Conservation (phyloP, 2,329 filamentous ascomycete species). For the Elsinoe fawcettii region DNA sequence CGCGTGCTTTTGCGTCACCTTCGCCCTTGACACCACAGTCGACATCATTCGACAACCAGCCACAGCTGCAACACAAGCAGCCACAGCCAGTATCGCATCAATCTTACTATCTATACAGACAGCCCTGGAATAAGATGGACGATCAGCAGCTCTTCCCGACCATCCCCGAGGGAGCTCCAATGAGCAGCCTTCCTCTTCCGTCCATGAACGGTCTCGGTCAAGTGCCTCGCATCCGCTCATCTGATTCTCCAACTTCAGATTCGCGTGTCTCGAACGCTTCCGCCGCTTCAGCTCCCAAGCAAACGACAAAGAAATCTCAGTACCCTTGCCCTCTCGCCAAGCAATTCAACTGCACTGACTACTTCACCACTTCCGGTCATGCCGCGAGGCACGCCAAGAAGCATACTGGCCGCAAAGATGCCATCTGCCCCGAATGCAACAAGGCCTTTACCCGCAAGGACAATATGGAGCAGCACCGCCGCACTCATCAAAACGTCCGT, state of each 20-base stretch:
- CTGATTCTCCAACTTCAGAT: slow-evolving; percentile 47
- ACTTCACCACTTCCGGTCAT: slow-evolving; percentile 76
- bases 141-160: slow-evolving; percentile 31
- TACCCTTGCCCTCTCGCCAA: slow-evolving; percentile 69
- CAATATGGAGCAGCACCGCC: slow-evolving; percentile 81
- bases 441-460: slow-evolving; percentile 76
- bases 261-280: slow-evolving; percentile 34
- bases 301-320: slow-evolving; percentile 51
- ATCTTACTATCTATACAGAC: slow-evolving; percentile 18
- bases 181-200: slow-evolving; percentile 23
- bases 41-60: slow-evolving; percentile 24
- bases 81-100: slow-evolving; percentile 19
- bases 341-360: slow-evolving; percentile 64
- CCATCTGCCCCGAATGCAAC: slow-evolving; percentile 61
- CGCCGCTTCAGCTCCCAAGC: slow-evolving; percentile 40
- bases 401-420: slow-evolving; percentile 72
- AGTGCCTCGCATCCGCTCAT: slow-evolving; percentile 22
- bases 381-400: slow-evolving; percentile 81
- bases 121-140: slow-evolving; percentile 28
- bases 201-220: background rate
- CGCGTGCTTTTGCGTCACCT: slow-evolving; percentile 35
- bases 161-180: slow-evolving; percentile 26
- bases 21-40: slow-evolving; percentile 42
- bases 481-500: slow-evolving; percentile 58
- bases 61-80: slow-evolving; percentile 20